A percentile compares a stretch with the other conserved stretches of the same genome.
These are phyloP conservation scores for Chaetoscypha palmicola DNA, from an alignment of 2,329 filamentous ascomycete genomes.

Conservation along the genomic window DNA sequence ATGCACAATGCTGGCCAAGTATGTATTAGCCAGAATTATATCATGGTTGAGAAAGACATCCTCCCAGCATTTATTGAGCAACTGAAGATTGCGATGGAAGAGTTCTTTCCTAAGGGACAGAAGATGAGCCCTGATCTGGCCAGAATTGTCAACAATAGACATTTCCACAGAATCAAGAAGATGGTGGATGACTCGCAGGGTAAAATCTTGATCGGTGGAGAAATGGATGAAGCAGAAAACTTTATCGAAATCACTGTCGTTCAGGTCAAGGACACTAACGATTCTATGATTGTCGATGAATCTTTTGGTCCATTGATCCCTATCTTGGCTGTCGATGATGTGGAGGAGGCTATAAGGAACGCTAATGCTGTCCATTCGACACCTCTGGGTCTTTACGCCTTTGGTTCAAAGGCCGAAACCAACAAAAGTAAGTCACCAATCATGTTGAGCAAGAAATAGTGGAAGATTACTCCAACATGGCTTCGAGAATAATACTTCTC, in stretches of 20 bases:
- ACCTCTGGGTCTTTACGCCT: constrained; percentile 76
- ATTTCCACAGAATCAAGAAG: constrained; percentile 78
- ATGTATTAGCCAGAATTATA: constrained; percentile 90
- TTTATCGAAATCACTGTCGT: constrained; percentile 94
- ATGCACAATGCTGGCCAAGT: constrained; percentile 80
- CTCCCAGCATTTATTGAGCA: constrained; percentile 65
- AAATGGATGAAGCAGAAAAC: constrained; percentile 68
- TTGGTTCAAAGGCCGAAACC: constrained; percentile 74
- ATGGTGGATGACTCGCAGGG: constrained; percentile 83
- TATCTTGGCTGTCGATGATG: constrained; percentile 66
- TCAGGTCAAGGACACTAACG: constrained; percentile 66
- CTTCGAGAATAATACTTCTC: no score
- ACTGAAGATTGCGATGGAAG: constrained; percentile 61
- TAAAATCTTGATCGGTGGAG: constrained; percentile 80
- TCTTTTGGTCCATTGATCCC: constrained; percentile 91
- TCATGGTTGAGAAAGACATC: constrained; percentile 70
- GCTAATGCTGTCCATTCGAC: constrained; percentile 78
- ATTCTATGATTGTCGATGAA: constrained; percentile 75
- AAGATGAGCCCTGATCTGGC: constrained; percentile 71
- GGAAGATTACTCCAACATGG: no score
- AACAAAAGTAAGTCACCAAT: constrained; percentile 53
- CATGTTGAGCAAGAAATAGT: no score
- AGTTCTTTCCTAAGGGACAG: constrained; percentile 79
- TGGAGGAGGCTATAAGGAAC: constrained; percentile 80
- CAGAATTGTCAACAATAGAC: constrained; percentile 71